Evolutionary conservation across 2,329 filamentous ascomycete genomes (phyloP).

Genomic region (Nemania serpens): DNA sequence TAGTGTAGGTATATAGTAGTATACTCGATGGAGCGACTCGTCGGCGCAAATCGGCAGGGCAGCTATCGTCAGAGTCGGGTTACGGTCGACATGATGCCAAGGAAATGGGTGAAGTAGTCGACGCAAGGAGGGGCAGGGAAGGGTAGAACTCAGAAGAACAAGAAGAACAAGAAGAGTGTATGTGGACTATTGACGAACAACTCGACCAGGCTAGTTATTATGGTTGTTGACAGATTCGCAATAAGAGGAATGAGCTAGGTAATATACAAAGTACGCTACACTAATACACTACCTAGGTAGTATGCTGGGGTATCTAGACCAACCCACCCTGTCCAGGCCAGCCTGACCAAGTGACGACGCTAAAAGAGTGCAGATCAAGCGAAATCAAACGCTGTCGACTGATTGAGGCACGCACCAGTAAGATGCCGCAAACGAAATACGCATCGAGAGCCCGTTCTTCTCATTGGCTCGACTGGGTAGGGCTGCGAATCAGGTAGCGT

Average conservation of each 20-base stretch:
- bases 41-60: conserved; percentile 1
- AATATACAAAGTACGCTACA: no score
- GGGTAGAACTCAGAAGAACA: no score
- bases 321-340: no score
- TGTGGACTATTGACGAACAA: not conserved
- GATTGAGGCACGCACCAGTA: conserved; percentile 5
- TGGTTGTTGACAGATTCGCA: conserved; percentile 23
- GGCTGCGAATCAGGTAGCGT: conserved; percentile 21
- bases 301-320: no score
- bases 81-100: conserved; percentile 15
- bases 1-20: no score
- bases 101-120: not conserved
- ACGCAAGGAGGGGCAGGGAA: not conserved
- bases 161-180: not conserved
- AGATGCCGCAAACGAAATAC: not conserved
- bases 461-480: not conserved
- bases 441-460: not conserved
- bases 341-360: no score
- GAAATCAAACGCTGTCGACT: conserved; percentile 19
- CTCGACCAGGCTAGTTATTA: not conserved
- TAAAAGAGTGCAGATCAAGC: conserved; percentile 11
- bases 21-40: conserved; percentile 1
- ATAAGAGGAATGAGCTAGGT: not conserved
- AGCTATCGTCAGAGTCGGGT: conserved; percentile 14
- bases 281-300: no score